Evolutionary conservation across 2,329 filamentous ascomycete species (phyloP).

Genomic region (Ramichloridium luteum): DNA sequence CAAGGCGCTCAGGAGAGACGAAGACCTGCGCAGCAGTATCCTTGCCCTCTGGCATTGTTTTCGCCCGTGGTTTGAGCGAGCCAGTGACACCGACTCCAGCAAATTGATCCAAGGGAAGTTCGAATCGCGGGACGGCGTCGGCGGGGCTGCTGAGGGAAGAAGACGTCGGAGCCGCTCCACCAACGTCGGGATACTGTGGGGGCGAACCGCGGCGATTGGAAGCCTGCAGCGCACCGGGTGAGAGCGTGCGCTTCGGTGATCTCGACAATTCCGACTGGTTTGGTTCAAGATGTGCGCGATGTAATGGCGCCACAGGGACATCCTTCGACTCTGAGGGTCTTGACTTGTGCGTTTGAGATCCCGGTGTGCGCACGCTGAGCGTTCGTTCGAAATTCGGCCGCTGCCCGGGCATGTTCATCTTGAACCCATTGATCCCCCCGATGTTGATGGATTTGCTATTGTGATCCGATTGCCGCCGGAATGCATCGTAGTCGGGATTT

Average conservation of each 20-base stretch:
- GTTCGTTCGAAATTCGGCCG: slow-evolving; percentile 11
- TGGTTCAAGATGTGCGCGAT: slow-evolving; percentile 17
- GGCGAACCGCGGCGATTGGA: slow-evolving; percentile 36
- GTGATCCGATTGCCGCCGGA: slow-evolving; percentile 59
- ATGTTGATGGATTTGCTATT: slow-evolving; percentile 38
- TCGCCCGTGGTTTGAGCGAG: slow-evolving; percentile 27
- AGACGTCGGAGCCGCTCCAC: too few species aligned
- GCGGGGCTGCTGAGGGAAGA: slow-evolving; percentile 4
- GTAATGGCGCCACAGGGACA: slow-evolving; percentile 27
- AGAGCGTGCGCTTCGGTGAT: slow-evolving; percentile 39
- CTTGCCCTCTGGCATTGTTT: slow-evolving; percentile 31
- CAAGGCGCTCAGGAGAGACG: slow-evolving; percentile 36
- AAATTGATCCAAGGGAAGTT: slow-evolving; percentile 20
- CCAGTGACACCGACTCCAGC: slow-evolving; percentile 9
- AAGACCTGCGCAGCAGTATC: slow-evolving; percentile 27
- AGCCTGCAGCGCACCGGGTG: slow-evolving; percentile 32
- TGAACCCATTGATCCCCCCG: slow-evolving; percentile 31
- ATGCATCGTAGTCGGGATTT: slow-evolving; percentile 73
- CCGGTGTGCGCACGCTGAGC: slow-evolving; percentile 12
- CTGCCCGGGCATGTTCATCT: slow-evolving; percentile 20
- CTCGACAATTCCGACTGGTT: slow-evolving; percentile 19
- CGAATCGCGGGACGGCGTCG: slow-evolving; percentile 13
- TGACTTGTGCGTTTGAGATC: slow-evolving; percentile 19
- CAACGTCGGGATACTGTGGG: too few species aligned
- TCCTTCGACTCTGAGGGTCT: slow-evolving; percentile 27